Conservation (phyloP, 768 basidiomycete species). For the Cyathus striatus region DNA sequence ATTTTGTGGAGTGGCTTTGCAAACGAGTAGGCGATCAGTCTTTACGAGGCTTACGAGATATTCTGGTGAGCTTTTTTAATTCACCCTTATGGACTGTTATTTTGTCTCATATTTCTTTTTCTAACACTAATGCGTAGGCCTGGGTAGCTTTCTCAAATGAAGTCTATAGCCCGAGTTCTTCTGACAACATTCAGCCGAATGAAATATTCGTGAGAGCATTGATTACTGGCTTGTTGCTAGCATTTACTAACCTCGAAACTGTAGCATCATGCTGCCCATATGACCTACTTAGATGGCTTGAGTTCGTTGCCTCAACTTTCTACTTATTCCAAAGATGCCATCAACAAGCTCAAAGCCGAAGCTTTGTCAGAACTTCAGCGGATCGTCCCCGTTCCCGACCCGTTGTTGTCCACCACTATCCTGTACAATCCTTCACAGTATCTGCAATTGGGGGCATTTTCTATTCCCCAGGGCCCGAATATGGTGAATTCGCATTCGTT, state of each 20-base stretch:
- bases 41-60: conserved; percentile 77
- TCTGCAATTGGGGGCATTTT: conserved; percentile 71
- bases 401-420: conserved; percentile 16
- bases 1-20: conserved; percentile 81
- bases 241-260: not conserved
- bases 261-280: conserved; percentile 88
- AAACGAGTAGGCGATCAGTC: conserved; percentile 53
- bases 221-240: conserved; percentile 6
- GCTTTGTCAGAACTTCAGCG: conserved; percentile 49
- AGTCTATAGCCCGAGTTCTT: conserved; percentile 27
- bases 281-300: conserved; percentile 90
- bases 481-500: conserved; percentile 41
- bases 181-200: conserved; percentile 27
- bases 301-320: conserved; percentile 72
- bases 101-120: conserved; percentile 2
- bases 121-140: no score
- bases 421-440: conserved; percentile 24
- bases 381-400: conserved; percentile 44
- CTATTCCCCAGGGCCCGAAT: conserved; percentile 54
- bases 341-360: conserved; percentile 58
- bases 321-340: conserved; percentile 51
- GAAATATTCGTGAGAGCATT: conserved; percentile 62
- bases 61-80: conserved; percentile 53
- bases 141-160: conserved; percentile 90
- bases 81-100: not conserved